Percentiles rank a stretch among this genome's conserved stretches.
Conservation (phyloP, 148 eudicot genomes). For the Fallopia convolvulus region DNA sequence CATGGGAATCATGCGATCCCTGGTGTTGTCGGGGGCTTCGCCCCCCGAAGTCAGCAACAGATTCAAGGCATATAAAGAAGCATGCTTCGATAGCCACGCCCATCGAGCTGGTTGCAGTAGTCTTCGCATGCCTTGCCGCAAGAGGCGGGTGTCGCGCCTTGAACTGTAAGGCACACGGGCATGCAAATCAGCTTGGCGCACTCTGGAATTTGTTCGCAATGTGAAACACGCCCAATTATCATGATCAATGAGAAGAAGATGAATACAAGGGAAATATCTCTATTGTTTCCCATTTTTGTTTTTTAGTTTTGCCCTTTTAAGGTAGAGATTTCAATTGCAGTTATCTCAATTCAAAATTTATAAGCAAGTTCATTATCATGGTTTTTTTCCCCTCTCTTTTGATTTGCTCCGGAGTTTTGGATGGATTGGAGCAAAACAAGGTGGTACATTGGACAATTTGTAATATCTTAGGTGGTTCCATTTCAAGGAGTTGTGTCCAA, state of each 20-base stretch:
- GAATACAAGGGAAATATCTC: neutral
- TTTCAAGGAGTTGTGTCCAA: neutral
- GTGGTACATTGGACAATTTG: neutral
- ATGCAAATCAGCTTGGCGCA: neutral
- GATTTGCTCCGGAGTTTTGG: neutral
- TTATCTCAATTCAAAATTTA: neutral
- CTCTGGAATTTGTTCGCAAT: neutral
- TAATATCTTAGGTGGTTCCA: neutral
- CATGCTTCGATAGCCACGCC: too few relatives aligned
- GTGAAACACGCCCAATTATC: neutral
- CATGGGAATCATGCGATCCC: too few relatives aligned
- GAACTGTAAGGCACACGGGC: conserved; percentile 7
- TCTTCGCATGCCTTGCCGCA: neutral
- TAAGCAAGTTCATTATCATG: neutral
- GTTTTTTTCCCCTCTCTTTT: neutral
- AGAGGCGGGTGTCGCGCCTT: neutral
- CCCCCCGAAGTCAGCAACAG: too few relatives aligned
- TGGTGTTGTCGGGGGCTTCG: too few relatives aligned
- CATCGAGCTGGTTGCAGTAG: neutral
- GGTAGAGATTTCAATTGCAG: neutral
- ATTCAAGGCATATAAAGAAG: too few relatives aligned
- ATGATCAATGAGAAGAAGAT: neutral
- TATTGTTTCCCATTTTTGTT: neutral
- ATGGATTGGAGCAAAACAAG: neutral
- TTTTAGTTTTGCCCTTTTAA: neutral